These are phyloP conservation scores for Cystobasidiaceae sp. DNA, from an alignment of 1,284 basidiomycete species.

Conservation along the genomic window DNA sequence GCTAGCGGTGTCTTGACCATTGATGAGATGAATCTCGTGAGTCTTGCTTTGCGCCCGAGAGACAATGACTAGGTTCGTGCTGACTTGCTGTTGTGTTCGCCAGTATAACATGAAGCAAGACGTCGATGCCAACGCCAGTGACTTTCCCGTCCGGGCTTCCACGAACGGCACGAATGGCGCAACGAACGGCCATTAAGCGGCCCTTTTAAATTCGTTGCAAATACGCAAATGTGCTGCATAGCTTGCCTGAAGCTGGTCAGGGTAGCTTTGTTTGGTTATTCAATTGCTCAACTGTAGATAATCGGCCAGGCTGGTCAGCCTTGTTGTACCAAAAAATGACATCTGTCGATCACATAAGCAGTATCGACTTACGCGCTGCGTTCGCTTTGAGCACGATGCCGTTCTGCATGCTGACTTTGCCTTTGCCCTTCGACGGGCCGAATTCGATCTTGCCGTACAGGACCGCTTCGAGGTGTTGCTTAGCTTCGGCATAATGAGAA, in stretches of 20 bases:
- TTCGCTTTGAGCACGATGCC: slow-evolving; percentile 22
- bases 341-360: too few species aligned
- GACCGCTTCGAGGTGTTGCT: slow-evolving; percentile 64
- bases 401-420: slow-evolving; percentile 42
- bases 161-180: slow-evolving; percentile 10
- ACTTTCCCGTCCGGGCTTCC: slow-evolving; percentile 6
- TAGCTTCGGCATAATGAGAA: slow-evolving; percentile 54
- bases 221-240: too few species aligned
- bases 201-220: too few species aligned
- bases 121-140: slow-evolving; percentile 31
- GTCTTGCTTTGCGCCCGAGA: slow-evolving; percentile 9
- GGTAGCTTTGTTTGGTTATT: slow-evolving; percentile 17
- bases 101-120: slow-evolving; percentile 43
- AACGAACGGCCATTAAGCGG: slow-evolving; percentile 4
- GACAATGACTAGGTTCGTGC: too few species aligned
- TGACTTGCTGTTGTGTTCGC: slow-evolving; percentile 14
- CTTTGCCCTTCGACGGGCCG: slow-evolving; percentile 46
- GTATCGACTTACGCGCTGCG: slow-evolving; percentile 27
- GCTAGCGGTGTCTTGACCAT: slow-evolving; percentile 46
- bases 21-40: slow-evolving; percentile 22
- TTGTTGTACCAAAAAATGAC: too few species aligned
- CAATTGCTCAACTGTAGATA: slow-evolving; percentile 16
- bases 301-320: too few species aligned
- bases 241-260: too few species aligned
- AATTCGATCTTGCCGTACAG: slow-evolving; percentile 59